phyloP scores from a whole-genome alignment of 2,329 filamentous ascomycete genomes.

The Botryotinia calthae region DNA sequence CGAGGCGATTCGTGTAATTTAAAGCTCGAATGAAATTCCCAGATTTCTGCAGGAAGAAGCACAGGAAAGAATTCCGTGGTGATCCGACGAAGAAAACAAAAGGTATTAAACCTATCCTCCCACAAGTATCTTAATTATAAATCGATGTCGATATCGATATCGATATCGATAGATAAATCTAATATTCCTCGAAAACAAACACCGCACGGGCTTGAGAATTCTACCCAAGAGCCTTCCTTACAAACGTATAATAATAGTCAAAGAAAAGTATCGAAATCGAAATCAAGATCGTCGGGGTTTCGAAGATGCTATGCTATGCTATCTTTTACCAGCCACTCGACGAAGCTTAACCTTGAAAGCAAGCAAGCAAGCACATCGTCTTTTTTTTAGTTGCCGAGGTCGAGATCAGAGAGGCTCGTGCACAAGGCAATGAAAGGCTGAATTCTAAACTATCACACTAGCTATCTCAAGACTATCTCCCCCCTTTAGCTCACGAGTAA shows the following conservation, averaged over 20 bases:
- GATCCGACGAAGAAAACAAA: too few species aligned
- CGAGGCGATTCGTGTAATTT: not conserved
- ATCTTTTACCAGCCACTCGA: not conserved
- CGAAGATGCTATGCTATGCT: not conserved
- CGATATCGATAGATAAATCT: not conserved
- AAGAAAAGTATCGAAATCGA: too few species aligned
- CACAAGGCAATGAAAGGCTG: not conserved
- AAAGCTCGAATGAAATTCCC: not conserved
- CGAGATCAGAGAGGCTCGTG: not conserved
- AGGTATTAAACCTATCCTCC: not conserved
- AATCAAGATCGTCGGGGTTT: not conserved
- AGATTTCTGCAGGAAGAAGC: not conserved
- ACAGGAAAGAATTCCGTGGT: not conserved
- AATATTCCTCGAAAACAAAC: not conserved
- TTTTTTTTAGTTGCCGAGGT: conserved; percentile 16
- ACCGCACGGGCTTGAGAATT: not conserved
- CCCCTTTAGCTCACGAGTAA: not conserved
- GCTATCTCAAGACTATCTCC: not conserved
- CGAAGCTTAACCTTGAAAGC: not conserved
- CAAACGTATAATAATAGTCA: not conserved
- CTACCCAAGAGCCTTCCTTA: not conserved
- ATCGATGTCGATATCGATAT: not conserved
- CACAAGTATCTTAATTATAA: too few species aligned
- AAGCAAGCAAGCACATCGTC: not conserved
- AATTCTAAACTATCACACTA: not conserved